Conservation (phyloP, 805 yeast species). For the Candida insectalens region DNA sequence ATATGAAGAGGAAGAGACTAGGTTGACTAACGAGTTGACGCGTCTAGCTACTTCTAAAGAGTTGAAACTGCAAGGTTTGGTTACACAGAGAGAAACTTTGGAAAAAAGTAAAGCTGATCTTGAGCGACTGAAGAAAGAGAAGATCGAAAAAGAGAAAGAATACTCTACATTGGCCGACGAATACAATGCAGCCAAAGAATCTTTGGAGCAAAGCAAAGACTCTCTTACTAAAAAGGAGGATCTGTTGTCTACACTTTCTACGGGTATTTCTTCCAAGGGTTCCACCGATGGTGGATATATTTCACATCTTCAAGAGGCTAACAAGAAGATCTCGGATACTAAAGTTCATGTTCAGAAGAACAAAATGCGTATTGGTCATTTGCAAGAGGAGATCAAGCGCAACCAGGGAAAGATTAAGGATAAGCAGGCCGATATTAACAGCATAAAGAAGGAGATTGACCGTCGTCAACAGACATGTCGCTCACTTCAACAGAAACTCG, state of each 20-base stretch:
- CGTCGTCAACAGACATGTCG: conserved; percentile 29
- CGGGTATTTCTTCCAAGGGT: conserved; percentile 85
- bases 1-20: conserved; percentile 48
- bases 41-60: conserved; percentile 57
- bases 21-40: conserved; percentile 52
- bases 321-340: conserved; percentile 42
- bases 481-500: conserved; percentile 32
- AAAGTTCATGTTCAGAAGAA: conserved; percentile 50
- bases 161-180: conserved; percentile 34
- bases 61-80: conserved; percentile 44
- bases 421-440: conserved; percentile 42
- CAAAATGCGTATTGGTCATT: conserved; percentile 46
- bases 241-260: conserved; percentile 66
- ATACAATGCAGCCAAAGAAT: conserved; percentile 33
- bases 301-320: conserved; percentile 58
- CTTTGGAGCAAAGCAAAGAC: conserved; percentile 36
- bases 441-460: conserved; percentile 33
- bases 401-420: conserved; percentile 38
- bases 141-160: conserved; percentile 16
- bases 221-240: conserved; percentile 60
- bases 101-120: conserved; percentile 26
- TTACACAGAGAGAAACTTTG: conserved; percentile 37
- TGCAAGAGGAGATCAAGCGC: conserved; percentile 37
- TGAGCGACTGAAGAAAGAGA: conserved; percentile 20
- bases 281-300: conserved; percentile 67